A percentile compares a stretch with the other conserved stretches of the same genome.
Conservation (phyloP, 495 filamentous ascomycete species). For the Articulospora tetracladia region DNA sequence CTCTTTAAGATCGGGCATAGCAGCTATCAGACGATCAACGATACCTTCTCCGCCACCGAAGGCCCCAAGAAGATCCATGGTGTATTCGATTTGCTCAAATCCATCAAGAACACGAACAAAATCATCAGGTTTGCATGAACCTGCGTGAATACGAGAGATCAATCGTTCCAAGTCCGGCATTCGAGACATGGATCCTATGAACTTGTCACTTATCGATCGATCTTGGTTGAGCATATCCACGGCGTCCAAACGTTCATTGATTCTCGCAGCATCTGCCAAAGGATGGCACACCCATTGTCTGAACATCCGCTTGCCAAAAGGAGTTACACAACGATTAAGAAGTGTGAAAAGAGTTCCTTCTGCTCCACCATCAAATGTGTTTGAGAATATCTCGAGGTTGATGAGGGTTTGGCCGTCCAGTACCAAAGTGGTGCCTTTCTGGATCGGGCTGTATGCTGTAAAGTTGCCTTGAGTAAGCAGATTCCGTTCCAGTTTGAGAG, state of each 20-base stretch:
- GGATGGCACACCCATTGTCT: constrained; percentile 98
- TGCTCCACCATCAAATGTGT: constrained; percentile 80
- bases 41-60: constrained; percentile 73
- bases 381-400: constrained; percentile 95
- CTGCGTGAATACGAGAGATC: constrained; percentile 92
- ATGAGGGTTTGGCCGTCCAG: constrained; percentile 95
- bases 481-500: constrained; percentile 85
- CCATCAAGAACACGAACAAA: constrained; percentile 94
- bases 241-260: constrained; percentile 94
- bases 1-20: constrained; percentile 78
- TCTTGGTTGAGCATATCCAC: constrained; percentile 91
- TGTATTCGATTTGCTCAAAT: constrained; percentile 95
- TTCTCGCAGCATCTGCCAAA: constrained; percentile 75
- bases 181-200: constrained; percentile 79
- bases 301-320: constrained; percentile 95
- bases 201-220: constrained; percentile 69
- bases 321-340: constrained; percentile 91
- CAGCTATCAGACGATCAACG: constrained; percentile 73
- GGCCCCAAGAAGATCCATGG: constrained; percentile 69
- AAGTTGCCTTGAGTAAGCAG: constrained; percentile 91
- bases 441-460: constrained; percentile 87
- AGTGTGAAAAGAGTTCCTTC: constrained; percentile 88
- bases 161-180: constrained; percentile 93
- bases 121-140: constrained; percentile 79
- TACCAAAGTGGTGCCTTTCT: constrained; percentile 86